Base-by-base conservation (phyloP, 1,284 basidiomycete genomes). In the Tremellales sp. region DNA sequence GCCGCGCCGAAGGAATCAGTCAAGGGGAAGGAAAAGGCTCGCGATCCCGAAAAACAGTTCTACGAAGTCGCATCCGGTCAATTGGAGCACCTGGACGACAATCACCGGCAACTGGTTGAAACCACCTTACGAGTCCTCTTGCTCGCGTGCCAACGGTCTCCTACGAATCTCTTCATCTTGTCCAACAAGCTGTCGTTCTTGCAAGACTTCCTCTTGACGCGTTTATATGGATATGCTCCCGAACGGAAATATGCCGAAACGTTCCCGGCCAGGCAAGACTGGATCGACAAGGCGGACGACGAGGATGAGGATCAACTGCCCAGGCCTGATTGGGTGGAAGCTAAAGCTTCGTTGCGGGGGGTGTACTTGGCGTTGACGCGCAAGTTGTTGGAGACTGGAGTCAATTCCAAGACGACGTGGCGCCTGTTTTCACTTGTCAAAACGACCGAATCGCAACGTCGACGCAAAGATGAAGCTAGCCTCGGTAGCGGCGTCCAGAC, bases 351-450 rank as follows among this genome's bases (percentile, higher is more conserved):
- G 7, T 33, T 70, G 7, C 54, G 70, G 11, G 37, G 35, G 6
- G 49, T 65, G 8, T 67, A 73, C 45, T 46, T 70, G 15, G 56
- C 53, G 1, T 49, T 73, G 12, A 53, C 72, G 15, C 51, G 56
- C 21, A 46, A 60, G 33, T 29, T 71, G 24, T 47, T 73, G 12
- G 65, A 72, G 29, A 66, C 58, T 3, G 71, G 71, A 0, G 60
- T 69, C 0, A 54, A 57, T 12, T 59, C 65, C 12, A 49, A 51
- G 10, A 51, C 65, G 29, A 58, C 64, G 2, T 70, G 68, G 65
- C 56, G 70, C 19, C 50, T 75, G 31, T 73, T 69, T 48, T 54
- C 57, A 8, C 51, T 70, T 4, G 64, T 68, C 29, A 52, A 53
- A 26, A 49, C 31, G 12, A 48, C 36, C 17, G 22, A 40, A 25